Base-by-base conservation (phyloP, 495 filamentous ascomycete genomes). In the Astrothelium subdiscretum region DNA sequence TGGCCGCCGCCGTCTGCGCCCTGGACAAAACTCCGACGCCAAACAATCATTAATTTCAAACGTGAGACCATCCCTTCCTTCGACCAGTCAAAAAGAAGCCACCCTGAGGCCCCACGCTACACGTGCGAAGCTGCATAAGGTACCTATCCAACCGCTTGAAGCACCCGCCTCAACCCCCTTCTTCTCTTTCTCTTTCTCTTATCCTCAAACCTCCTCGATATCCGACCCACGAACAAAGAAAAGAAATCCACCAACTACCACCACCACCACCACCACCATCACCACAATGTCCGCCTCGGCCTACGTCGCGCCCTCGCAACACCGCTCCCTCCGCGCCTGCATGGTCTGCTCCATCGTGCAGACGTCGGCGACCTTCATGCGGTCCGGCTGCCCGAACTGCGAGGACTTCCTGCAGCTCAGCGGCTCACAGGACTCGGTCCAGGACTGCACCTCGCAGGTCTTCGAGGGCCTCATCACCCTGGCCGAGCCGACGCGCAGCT, bases 311-410 rank as follows among this genome's bases (percentile, higher is more conserved):
- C 58, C 62, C 38, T 59, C 42, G 29, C 62, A 66, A 32, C 61
- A 69, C 40, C 89, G 91, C 74, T 84, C 88, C 67, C 82, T 96
- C 51, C 91, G 94, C 68, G 94, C 94, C 62, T 98, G 94, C 80
- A 97, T 98, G 94, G 90, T 97, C 63, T 98, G 94, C 82, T 89
- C 89, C 6, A 86, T 96, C 68, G 88, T 98, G 61, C 90, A 92
- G 77, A 66, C 63, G 58, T 60, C 60, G 24, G 2, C 32, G 31
- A 59, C 58, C 52, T 70, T 68, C 65, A 62, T 61, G 43, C 42
- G 31, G 32, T 24, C 52, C 31, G 94, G 94, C 66, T 98, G 94
- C 69, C 94, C 94, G 40, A 98, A 98, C 78, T 98, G 94, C 80
- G 91, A 96, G 69, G 84, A 85, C 54, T 88, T 94, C 77, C 85